Conservation (phyloP, 2,329 filamentous ascomycete genomes). For the Meredithiella fracta region DNA sequence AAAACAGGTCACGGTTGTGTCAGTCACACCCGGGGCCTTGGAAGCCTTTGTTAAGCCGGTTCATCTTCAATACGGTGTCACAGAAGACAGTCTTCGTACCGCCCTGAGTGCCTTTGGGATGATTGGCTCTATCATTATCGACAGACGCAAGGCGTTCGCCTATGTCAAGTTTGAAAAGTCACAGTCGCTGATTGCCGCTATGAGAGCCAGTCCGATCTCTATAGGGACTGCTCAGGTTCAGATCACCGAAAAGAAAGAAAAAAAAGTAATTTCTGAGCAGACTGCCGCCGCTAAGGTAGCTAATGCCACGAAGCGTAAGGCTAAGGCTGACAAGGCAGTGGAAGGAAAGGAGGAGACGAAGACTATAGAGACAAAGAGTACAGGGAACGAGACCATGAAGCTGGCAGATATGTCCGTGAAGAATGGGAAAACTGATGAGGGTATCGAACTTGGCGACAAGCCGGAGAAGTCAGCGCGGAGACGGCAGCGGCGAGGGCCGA, state of each 20-base stretch:
- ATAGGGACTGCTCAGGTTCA: constrained; percentile 78
- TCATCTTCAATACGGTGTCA: constrained; percentile 82
- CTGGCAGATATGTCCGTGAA: constrained; percentile 17
- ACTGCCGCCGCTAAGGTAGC: constrained; percentile 14
- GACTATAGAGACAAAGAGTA: constrained; percentile 18
- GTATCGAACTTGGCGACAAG: background rate
- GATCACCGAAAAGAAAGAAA: constrained; percentile 65
- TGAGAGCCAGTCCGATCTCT: constrained; percentile 63
- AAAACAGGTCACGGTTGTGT: constrained; percentile 14
- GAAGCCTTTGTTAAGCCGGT: constrained; percentile 68
- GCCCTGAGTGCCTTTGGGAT: constrained; percentile 59
- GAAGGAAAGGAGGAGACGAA: constrained; percentile 2
- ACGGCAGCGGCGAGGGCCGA: constrained; percentile 14
- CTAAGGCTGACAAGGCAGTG: background rate
- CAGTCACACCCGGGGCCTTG: constrained; percentile 31
- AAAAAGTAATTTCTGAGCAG: constrained; percentile 22
- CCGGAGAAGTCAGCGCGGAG: constrained; percentile 6
- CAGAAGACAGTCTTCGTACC: constrained; percentile 59
- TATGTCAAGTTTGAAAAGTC: constrained; percentile 76
- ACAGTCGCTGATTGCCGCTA: constrained; percentile 57
- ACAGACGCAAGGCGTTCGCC: constrained; percentile 86
- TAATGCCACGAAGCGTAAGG: background rate
- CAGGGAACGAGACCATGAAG: constrained; percentile 18
- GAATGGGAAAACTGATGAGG: background rate
- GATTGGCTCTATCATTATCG: constrained; percentile 71